These are phyloP conservation scores for Sporothrix phasma DNA, from an alignment of 2,329 filamentous ascomycete species.

Conservation along the genomic window DNA sequence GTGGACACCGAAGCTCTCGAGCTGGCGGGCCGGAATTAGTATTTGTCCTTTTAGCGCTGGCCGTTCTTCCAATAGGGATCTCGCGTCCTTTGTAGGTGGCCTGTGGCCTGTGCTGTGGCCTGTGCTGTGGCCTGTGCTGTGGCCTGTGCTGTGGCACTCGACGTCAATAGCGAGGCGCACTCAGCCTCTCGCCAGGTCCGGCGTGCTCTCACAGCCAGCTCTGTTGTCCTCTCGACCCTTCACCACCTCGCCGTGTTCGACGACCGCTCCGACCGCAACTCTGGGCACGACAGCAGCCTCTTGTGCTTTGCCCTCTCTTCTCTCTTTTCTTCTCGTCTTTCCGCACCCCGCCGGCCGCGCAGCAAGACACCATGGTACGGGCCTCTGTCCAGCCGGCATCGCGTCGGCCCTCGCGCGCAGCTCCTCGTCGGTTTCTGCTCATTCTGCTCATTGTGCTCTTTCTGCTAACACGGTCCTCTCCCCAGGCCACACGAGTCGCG, in stretches of 20 bases:
- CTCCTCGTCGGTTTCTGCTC: background rate
- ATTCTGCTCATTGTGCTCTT: background rate
- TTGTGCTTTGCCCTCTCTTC: background rate
- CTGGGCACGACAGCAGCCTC: background rate
- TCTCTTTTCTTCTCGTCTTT: background rate
- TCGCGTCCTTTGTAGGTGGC: too few species aligned
- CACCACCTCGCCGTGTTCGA: background rate
- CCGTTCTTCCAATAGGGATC: background rate
- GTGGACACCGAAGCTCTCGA: background rate
- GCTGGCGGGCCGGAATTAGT: slow-evolving; percentile 14
- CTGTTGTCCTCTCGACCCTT: too few species aligned
- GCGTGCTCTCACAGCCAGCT: too few species aligned
- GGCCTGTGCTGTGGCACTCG: too few species aligned
- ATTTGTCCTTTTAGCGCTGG: slow-evolving; percentile 13
- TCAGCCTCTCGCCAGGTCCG: too few species aligned
- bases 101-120: too few species aligned
- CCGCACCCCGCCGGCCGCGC: background rate
- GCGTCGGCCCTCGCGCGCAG: background rate
- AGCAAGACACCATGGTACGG: slow-evolving; percentile 8
- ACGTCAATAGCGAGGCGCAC: slow-evolving; percentile 1
- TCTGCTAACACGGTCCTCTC: background rate
- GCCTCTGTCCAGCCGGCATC: background rate
- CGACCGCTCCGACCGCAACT: background rate
- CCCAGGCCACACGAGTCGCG: slow-evolving; percentile 49
- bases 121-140: too few species aligned